Conservation (phyloP, 257 asterid species). For the Penstemon barbatus region DNA sequence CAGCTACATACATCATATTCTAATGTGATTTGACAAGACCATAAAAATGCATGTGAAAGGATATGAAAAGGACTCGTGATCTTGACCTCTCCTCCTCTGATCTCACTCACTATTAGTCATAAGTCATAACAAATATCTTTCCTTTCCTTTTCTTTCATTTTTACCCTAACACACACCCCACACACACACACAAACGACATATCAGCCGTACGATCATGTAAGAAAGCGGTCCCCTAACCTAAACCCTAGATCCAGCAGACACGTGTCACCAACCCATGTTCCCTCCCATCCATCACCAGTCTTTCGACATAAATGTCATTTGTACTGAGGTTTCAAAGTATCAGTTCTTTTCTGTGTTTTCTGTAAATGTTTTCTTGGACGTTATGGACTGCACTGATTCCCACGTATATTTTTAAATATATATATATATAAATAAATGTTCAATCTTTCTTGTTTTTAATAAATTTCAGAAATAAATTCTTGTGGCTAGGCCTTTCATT, state of each 20-base stretch:
- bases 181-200: background rate
- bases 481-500: no score
- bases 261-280: background rate
- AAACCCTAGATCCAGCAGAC: background rate
- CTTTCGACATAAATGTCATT: background rate
- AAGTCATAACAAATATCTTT: background rate
- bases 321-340: conserved; percentile 1
- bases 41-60: background rate
- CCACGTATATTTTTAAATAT: background rate
- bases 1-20: no score
- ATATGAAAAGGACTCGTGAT: background rate
- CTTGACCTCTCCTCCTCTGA: background rate
- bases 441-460: no score
- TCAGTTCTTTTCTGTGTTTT: background rate
- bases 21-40: background rate
- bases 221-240: background rate
- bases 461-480: no score
- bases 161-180: background rate
- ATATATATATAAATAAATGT: no score
- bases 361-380: background rate
- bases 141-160: background rate
- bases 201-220: background rate
- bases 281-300: background rate
- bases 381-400: conserved; percentile 5
- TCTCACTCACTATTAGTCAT: background rate